A percentile compares a stretch with the other conserved stretches of the same genome.
Evolutionary conservation across 2,329 filamentous ascomycete species (phyloP).

Genomic region (Fusarium sp.): DNA sequence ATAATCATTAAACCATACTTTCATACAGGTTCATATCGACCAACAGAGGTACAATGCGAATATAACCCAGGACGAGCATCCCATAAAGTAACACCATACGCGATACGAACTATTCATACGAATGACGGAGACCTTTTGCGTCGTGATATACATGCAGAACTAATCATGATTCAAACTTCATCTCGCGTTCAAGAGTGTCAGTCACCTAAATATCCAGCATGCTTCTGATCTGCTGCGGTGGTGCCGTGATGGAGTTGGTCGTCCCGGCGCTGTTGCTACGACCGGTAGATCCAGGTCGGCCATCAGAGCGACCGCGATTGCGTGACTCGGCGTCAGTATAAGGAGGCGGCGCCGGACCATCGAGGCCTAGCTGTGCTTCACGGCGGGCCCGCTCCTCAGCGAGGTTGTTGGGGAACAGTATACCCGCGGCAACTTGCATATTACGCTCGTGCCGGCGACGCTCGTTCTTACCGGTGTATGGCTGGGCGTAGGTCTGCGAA

Average conservation of each 20-base stretch:
- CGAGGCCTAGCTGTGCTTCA: slow-evolving; percentile 53
- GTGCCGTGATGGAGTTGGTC: slow-evolving; percentile 56
- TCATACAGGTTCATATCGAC: slow-evolving; percentile 23
- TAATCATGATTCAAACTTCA: slow-evolving; percentile 1
- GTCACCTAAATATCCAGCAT: slow-evolving; percentile 64
- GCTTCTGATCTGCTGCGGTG: slow-evolving; percentile 64
- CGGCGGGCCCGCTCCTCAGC: slow-evolving; percentile 48
- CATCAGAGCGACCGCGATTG: slow-evolving; percentile 37
- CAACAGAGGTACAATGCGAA: neutral
- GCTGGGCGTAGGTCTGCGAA: slow-evolving; percentile 19
- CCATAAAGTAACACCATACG: slow-evolving; percentile 7
- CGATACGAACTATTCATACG: slow-evolving; percentile 17
- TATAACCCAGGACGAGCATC: neutral
- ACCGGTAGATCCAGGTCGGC: slow-evolving; percentile 46
- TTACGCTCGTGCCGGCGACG: slow-evolving; percentile 56
- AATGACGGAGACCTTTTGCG: slow-evolving; percentile 18
- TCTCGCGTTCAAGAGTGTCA: neutral
- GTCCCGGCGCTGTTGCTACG: slow-evolving; percentile 59
- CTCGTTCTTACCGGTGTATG: slow-evolving; percentile 56
- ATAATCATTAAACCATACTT: slow-evolving; percentile 29
- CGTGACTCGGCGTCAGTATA: slow-evolving; percentile 46
- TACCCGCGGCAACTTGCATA: slow-evolving; percentile 53
- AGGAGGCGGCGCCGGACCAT: slow-evolving; percentile 56
- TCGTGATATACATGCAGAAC: slow-evolving; percentile 16
- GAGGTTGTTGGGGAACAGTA: slow-evolving; percentile 59